Base-by-base conservation (phyloP, 2,329 filamentous ascomycete genomes). In the Exutisphaerella laricina region DNA sequence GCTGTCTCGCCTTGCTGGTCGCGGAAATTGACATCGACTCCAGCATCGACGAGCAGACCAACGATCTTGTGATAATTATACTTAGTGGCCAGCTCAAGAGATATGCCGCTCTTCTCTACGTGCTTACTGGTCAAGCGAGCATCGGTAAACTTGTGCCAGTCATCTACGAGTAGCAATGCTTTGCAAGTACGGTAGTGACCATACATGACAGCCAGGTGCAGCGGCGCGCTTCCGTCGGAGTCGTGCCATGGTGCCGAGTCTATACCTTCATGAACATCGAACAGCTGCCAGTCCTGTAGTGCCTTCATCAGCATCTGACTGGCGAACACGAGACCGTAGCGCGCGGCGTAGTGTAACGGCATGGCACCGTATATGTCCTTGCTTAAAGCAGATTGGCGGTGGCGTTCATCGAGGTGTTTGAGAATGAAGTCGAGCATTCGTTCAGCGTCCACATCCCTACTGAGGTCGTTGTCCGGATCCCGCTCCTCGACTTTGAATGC, bases 171-270 rank as follows among this genome's bases (percentile, higher is more conserved):
- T 1, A 98, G 73, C 3, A 98, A 75, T 12, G 82, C 78, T 54
- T 85, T 79, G 0, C 89, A 96, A 0, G 90, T 95, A 39, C 89
- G 70, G 2, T 86, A 81, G 63, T 98, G 92, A 0, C 90, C 90
- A 30, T 87, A 88, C 35, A 95, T 85, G 18, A 97, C 90, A 57
- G 85, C 88, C 32, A 98, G 77, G 68, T 98, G 90, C 30, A 98
- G 71, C 1, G 92, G 92, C 7, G 89, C 87, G 64, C 84, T 88
- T 13, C 92, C 90, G 58, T 97, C 92, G 14, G 80, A 78, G 61
- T 98, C 92, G 66, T 96, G 90, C 90, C 90, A 97, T 48, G 82
- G 75, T 1, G 79, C 74, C 0, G 86, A 85, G 62, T 97, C 90
- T 37, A 98, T 94, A 7, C 89, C 89, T 49, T 88, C 75, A 25